Conservation (phyloP, 1,139 yeast species). For the Yamadazyma dendronema region DNA sequence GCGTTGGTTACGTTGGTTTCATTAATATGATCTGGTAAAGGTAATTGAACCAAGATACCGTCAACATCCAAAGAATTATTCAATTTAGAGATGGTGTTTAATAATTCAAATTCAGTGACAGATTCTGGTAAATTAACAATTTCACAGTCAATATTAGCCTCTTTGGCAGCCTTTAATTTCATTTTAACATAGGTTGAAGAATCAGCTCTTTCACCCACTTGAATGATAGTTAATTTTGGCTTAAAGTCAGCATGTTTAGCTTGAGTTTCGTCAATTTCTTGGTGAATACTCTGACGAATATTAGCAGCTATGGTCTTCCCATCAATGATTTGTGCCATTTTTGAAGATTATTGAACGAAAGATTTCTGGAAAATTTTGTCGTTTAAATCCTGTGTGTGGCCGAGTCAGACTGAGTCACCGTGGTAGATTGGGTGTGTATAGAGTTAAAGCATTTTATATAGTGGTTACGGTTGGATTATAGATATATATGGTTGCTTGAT, state of each 20-base stretch:
- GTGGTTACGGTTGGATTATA: too few species aligned
- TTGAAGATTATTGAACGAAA: background rate
- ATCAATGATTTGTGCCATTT: conserved; percentile 48
- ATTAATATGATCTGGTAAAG: conserved; percentile 78
- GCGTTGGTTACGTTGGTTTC: conserved; percentile 77
- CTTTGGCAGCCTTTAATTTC: conserved; percentile 90
- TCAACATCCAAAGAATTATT: conserved; percentile 72
- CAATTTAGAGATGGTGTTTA: conserved; percentile 57
- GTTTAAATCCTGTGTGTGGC: background rate
- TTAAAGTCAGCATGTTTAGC: conserved; percentile 57
- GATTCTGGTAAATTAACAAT: conserved; percentile 66
- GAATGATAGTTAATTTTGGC: conserved; percentile 81
- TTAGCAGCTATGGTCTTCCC: conserved; percentile 69
- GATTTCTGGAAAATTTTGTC: conserved; percentile 1
- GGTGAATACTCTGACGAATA: conserved; percentile 48
- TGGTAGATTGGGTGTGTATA: background rate
- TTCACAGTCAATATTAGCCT: conserved; percentile 74
- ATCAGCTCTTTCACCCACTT: conserved; percentile 88
- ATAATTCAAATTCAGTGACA: conserved; percentile 55
- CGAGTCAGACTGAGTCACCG: conserved; percentile 3
- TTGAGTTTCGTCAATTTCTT: conserved; percentile 58
- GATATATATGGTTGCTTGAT: too few species aligned
- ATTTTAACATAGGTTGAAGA: conserved; percentile 92
- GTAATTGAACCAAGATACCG: conserved; percentile 90
- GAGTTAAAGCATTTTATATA: too few species aligned